Conservation (phyloP, 1,284 basidiomycete species). For the Microbotryomycetes sp. region DNA sequence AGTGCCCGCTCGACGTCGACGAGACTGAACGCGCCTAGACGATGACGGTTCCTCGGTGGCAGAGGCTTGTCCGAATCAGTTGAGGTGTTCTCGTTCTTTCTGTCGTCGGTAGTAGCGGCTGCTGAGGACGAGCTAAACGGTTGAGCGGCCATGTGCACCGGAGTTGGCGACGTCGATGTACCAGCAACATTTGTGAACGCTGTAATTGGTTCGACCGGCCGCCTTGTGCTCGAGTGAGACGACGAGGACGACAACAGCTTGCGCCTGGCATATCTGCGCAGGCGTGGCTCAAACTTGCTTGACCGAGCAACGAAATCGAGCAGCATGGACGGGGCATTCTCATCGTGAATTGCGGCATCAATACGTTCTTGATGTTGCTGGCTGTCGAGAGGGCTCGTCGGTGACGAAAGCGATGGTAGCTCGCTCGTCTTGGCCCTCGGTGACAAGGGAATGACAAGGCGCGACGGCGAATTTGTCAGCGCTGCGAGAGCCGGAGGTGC, state of each 20-base stretch:
- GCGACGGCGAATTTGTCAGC: neutral
- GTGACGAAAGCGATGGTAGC: no score
- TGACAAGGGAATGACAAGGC: neutral
- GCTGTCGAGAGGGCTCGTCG: no score
- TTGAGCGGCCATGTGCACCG: neutral
- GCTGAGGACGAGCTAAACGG: neutral
- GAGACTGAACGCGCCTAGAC: neutral
- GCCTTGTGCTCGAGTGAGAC: neutral
- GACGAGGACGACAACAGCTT: neutral
- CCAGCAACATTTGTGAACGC: neutral
- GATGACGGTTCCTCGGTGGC: neutral
- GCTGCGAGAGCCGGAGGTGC: no score
- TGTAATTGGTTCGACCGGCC: neutral
- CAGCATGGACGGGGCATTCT: neutral
- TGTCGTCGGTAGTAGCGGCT: neutral
- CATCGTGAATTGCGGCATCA: neutral
- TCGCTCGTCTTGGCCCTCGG: neutral
- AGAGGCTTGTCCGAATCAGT: neutral
- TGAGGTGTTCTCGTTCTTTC: neutral
- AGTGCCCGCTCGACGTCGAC: constrained; percentile 2
- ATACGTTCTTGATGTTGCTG: no score
- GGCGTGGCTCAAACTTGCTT: neutral
- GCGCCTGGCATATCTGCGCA: neutral
- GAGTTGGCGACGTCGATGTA: neutral
- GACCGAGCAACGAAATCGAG: constrained; percentile 5